phyloP scores from a whole-genome alignment of 495 filamentous ascomycete genomes.

The Xylaria flabelliformis region DNA sequence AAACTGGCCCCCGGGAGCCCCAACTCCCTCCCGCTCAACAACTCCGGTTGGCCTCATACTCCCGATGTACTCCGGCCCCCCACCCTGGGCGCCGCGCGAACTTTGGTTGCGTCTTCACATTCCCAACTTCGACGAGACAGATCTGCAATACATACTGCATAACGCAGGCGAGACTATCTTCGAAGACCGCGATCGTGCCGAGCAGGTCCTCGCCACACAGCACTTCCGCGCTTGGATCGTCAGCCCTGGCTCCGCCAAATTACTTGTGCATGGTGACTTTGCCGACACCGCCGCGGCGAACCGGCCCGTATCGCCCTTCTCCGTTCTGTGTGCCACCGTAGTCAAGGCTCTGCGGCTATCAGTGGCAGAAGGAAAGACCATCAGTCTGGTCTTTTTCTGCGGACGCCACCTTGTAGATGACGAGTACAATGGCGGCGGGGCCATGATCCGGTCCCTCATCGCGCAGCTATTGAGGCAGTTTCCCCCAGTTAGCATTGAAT shows the following conservation, averaged over 20 bases:
- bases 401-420: background rate
- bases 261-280: background rate
- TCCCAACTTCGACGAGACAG: background rate
- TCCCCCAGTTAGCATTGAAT: background rate
- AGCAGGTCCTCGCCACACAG: background rate
- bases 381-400: background rate
- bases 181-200: background rate
- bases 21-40: background rate
- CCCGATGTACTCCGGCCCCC: background rate
- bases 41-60: background rate
- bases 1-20: background rate
- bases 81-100: background rate
- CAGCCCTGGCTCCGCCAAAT: background rate
- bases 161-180: background rate
- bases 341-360: slow-evolving; percentile 1
- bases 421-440: background rate
- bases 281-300: background rate
- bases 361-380: background rate
- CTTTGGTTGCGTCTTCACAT: background rate
- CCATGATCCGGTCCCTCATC: background rate
- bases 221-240: background rate
- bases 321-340: slow-evolving; percentile 1
- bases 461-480: background rate
- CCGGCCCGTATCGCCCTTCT: background rate
- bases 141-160: background rate